Evolutionary conservation across 306 rosid genomes (phyloP), one percentile per base, ranked within the genome.

Genomic region (Crataegus laevigata): DNA sequence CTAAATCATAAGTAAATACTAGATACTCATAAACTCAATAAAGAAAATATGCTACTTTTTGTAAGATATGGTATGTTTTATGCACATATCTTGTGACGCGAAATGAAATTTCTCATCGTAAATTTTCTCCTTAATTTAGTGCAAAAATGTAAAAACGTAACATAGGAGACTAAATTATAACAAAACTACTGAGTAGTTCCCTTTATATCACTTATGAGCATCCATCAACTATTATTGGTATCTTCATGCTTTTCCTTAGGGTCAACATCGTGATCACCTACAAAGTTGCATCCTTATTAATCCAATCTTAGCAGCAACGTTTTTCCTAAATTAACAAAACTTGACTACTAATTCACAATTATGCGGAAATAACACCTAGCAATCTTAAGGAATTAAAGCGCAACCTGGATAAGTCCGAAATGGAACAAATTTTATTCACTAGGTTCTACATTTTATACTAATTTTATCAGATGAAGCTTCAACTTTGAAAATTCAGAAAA

Each of bases 221-320:
- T 55, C 32, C n/a, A 62, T 45, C 25, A 6, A 36, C 14, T 14
- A 61, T 8, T 17, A 15, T 14, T 29, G 29, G 18, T 22, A 55
- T 42, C 15, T 68, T 50, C 26, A 47, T 40, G 67, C 54, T n/a
- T 74, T 72, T 78, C 19, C n/a, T 29, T 57, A 60, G 75, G 70
- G 63, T 74, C 67, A 80, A 74, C 45, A 15, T 45, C 34, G 45
- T 26, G 69, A 45, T 54, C 61, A 28, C 66, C 66, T 3, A 55
- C 73, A 15, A 19, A 47, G 26, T 21, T 10, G 43, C 14, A 73
- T 42, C 50, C 24, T 70, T 3, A 47, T 61, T 13, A 65, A 42
- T 26, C 13, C 38, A 66, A 61, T 32, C 79, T 79, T 68, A 47
- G 66, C 75, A 40, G 58, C 75, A 30, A 69, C 51, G 21, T 61